Evolutionary conservation across 2,329 filamentous ascomycete species (phyloP).

Genomic region (Bretziella fagacearum): DNA sequence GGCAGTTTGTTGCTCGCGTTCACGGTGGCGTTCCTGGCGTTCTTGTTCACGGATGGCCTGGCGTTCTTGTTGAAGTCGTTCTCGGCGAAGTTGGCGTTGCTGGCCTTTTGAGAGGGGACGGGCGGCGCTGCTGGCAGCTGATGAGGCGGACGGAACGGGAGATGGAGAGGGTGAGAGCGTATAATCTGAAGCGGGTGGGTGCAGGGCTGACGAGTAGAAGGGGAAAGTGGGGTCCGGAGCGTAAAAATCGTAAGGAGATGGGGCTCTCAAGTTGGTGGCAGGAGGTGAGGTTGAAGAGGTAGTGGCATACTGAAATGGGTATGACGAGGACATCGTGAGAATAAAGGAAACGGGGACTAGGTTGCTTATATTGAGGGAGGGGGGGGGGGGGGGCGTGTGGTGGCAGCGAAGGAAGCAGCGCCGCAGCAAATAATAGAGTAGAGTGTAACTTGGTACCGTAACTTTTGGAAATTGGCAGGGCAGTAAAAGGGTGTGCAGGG

Average conservation of each 20-base stretch:
- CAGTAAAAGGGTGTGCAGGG: no score
- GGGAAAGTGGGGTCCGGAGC: neutral
- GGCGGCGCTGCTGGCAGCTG: constrained; percentile 1
- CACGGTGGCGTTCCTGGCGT: neutral
- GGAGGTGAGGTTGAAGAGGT: neutral
- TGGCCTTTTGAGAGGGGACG: neutral
- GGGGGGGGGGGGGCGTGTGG: neutral
- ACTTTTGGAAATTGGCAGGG: no score
- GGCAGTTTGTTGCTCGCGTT: neutral
- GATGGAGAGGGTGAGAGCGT: neutral
- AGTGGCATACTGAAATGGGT: neutral
- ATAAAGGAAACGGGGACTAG: neutral
- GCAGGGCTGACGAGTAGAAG: constrained; percentile 1
- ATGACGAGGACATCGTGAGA: neutral
- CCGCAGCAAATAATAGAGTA: no score
- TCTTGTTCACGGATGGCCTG: constrained; percentile 1
- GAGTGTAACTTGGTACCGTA: neutral
- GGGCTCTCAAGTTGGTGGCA: neutral
- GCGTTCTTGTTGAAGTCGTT: neutral
- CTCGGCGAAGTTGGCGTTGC: neutral
- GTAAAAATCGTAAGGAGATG: constrained; percentile 4
- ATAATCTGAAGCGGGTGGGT: neutral
- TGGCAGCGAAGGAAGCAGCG: no score
- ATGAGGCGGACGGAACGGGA: neutral
- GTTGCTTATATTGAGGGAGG: constrained; percentile 1